These are phyloP conservation scores for Naganishia kalamii DNA, from an alignment of 768 basidiomycete species.

Conservation along the genomic window DNA sequence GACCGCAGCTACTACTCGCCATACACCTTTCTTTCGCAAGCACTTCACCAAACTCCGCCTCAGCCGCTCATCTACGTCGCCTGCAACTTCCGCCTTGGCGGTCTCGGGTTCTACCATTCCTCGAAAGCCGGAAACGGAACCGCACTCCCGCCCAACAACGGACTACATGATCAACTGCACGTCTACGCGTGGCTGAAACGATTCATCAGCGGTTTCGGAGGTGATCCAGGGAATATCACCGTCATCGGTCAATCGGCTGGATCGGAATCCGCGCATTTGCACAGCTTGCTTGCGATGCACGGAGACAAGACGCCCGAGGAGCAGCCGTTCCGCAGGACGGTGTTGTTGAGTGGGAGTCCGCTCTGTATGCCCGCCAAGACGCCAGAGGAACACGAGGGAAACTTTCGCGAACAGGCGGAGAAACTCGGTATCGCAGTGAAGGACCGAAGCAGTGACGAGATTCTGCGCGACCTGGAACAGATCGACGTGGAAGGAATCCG, in stretches of 20 bases:
- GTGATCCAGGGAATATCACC: conserved; percentile 26
- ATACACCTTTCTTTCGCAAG: conserved; percentile 1
- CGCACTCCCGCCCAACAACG: conserved; percentile 17
- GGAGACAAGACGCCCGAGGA: not conserved
- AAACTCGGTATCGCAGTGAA: not conserved
- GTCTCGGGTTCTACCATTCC: conserved; percentile 19
- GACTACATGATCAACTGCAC: conserved; percentile 22
- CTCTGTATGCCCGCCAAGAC: conserved; percentile 20
- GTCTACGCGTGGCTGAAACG: conserved; percentile 23
- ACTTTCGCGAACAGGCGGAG: not conserved
- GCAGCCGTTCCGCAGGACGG: not conserved
- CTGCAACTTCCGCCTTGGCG: conserved; percentile 26
- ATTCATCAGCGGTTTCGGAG: conserved; percentile 24
- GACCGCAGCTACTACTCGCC: conserved; percentile 13
- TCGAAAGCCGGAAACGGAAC: not conserved
- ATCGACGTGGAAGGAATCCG: conserved; percentile 6
- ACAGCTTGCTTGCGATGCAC: not conserved
- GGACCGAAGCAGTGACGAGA: conserved; percentile 3
- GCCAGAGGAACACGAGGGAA: not conserved
- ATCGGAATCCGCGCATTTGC: not conserved
- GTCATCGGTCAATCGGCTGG: conserved; percentile 24
- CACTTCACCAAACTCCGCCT: not conserved
- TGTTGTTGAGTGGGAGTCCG: conserved; percentile 13
- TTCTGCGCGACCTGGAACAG: not conserved
- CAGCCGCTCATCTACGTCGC: conserved; percentile 23